These are phyloP conservation scores for Pleurotus pulmonarius DNA, from an alignment of 768 basidiomycete species.

Conservation along the genomic window DNA sequence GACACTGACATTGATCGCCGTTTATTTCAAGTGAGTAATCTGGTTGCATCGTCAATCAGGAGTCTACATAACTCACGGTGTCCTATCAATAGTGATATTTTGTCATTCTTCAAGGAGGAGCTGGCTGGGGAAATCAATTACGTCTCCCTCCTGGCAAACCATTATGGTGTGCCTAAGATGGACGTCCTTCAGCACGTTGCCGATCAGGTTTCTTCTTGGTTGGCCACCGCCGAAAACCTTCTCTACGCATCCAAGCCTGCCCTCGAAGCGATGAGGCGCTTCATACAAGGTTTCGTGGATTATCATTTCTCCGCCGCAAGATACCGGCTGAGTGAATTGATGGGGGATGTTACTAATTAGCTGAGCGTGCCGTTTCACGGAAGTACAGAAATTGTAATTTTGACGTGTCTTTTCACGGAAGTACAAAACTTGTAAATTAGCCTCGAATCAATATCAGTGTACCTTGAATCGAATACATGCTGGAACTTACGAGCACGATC, in stretches of 20 bases:
- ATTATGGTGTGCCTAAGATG: background rate
- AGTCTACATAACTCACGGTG: background rate
- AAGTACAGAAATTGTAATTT: no score
- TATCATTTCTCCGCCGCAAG: background rate
- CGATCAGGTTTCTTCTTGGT: background rate
- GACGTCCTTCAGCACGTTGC: background rate
- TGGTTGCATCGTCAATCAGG: no score
- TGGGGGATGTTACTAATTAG: background rate
- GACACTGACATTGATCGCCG: background rate
- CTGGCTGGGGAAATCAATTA: background rate
- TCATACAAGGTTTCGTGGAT: constrained; percentile 1
- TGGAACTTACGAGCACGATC: no score
- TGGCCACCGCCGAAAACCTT: background rate
- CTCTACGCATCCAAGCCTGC: background rate
- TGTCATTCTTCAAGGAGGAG: constrained; percentile 3
- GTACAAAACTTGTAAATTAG: no score
- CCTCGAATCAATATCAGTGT: no score
- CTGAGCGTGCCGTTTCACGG: no score
- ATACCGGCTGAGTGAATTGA: background rate
- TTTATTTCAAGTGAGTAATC: background rate
- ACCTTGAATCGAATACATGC: no score
- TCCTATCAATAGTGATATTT: background rate
- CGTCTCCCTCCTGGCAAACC: background rate
- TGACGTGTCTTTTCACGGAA: no score
- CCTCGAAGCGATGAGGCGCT: background rate